Conservation (phyloP, 2,329 filamentous ascomycete genomes). For the Monosporascus sp. region DNA sequence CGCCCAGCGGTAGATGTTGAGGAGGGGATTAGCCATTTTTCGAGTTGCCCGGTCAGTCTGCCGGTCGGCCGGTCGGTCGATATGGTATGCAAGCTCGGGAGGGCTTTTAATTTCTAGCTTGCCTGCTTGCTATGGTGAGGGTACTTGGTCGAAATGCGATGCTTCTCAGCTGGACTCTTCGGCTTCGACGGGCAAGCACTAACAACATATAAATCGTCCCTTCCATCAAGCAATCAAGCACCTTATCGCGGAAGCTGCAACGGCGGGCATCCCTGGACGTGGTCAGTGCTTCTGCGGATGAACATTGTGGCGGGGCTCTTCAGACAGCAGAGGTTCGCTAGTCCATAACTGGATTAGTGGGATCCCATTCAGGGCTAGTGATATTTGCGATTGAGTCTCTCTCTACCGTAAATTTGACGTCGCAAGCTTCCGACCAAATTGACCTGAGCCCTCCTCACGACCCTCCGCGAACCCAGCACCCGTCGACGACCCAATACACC, state of each 20-base stretch:
- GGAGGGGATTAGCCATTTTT: conserved; percentile 52
- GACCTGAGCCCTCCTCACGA: conserved; percentile 19
- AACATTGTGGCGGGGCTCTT: conserved; percentile 9
- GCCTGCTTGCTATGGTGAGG: too few relatives aligned
- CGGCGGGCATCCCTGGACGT: conserved; percentile 1
- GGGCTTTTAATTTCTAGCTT: too few relatives aligned
- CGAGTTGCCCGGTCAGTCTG: too few relatives aligned
- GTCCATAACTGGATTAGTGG: background rate
- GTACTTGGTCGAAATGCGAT: too few relatives aligned
- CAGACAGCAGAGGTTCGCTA: background rate
- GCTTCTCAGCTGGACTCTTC: too few relatives aligned
- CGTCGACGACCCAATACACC: conserved; percentile 15
- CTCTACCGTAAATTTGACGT: conserved; percentile 27
- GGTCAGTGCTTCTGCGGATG: conserved; percentile 1
- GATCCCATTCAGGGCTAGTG: background rate
- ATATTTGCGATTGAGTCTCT: conserved; percentile 1
- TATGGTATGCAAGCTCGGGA: too few relatives aligned
- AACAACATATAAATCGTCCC: background rate
- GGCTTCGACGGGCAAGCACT: background rate
- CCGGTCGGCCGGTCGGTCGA: too few relatives aligned
- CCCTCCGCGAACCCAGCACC: conserved; percentile 13
- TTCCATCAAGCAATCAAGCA: background rate
- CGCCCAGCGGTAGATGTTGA: conserved; percentile 60
- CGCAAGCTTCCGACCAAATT: conserved; percentile 13
- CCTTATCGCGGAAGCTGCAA: background rate